Conservation (phyloP, 2,329 filamentous ascomycete species). For the Blastomyces percursus region DNA sequence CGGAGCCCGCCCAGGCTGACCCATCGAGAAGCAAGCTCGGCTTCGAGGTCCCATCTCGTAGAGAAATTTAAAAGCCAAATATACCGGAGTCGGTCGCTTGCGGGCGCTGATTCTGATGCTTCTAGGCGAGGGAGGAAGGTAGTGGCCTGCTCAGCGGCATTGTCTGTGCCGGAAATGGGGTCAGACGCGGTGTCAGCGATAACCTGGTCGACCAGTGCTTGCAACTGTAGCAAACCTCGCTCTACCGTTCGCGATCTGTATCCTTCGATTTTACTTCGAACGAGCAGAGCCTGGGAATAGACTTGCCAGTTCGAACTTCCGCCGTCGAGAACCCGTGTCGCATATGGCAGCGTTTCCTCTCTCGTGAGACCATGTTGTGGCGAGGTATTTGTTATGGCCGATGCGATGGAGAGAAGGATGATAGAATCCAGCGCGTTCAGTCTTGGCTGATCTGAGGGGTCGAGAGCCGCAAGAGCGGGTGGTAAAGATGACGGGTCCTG, state of each 20-base stretch:
- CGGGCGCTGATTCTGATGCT: constrained; percentile 62
- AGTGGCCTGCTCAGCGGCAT: constrained; percentile 44
- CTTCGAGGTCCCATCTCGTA: constrained; percentile 85
- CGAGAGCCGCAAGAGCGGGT: constrained; percentile 49
- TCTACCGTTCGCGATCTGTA: constrained; percentile 81
- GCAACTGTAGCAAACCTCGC: constrained; percentile 79
- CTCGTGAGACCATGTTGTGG: constrained; percentile 74
- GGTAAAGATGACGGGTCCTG: constrained; percentile 46
- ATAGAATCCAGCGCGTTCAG: constrained; percentile 78
- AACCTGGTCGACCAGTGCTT: constrained; percentile 90
- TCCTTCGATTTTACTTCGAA: constrained; percentile 80
- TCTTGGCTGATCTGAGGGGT: constrained; percentile 70
- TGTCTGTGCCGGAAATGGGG: constrained; percentile 20
- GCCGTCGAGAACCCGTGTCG: constrained; percentile 73
- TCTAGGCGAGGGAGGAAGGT: constrained; percentile 74
- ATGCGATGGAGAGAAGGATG: constrained; percentile 66
- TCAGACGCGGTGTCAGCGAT: constrained; percentile 64
- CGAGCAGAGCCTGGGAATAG: constrained; percentile 84
- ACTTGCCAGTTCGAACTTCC: constrained; percentile 96
- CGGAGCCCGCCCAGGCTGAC: constrained; percentile 73
- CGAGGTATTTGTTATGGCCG: constrained; percentile 81
- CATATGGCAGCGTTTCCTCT: constrained; percentile 90
- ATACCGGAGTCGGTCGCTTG: constrained; percentile 63
- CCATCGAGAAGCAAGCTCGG: constrained; percentile 90
- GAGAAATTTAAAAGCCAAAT: constrained; percentile 76